These are phyloP conservation scores for Annulohypoxylon truncatum DNA, from an alignment of 2,329 filamentous ascomycete genomes.

Conservation along the genomic window DNA sequence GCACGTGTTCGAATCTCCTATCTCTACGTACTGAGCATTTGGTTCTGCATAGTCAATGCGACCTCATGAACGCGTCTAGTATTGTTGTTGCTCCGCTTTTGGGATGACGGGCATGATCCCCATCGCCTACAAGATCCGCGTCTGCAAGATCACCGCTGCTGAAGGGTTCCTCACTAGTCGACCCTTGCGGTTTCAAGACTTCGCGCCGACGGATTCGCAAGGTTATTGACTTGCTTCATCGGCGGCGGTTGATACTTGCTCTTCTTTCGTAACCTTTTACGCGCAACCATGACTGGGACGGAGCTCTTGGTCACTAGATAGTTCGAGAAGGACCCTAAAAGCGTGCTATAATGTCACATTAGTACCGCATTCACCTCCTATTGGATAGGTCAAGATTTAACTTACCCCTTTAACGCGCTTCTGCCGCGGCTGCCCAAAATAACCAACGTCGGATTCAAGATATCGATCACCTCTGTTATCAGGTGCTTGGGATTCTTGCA, in stretches of 20 bases:
- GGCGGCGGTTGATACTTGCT: conserved; percentile 80
- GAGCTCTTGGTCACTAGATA: conserved; percentile 97
- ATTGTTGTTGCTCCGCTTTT: conserved; percentile 6
- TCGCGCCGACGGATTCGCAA: conserved; percentile 74
- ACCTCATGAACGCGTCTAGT: not conserved
- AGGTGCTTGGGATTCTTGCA: conserved; percentile 98
- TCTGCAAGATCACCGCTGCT: not conserved
- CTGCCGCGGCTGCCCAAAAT: conserved; percentile 92
- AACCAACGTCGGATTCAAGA: conserved; percentile 89
- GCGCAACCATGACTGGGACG: conserved; percentile 96
- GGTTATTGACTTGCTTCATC: conserved; percentile 82
- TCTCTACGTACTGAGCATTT: not conserved
- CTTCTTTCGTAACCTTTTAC: conserved; percentile 89
- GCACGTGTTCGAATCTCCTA: conserved; percentile 1
- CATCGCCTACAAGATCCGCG: not conserved
- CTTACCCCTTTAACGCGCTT: conserved; percentile 92
- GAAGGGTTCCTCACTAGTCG: conserved; percentile 61
- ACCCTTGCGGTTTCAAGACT: conserved; percentile 79
- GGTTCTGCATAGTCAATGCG: not conserved
- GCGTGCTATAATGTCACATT: conserved; percentile 69
- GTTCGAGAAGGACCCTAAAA: conserved; percentile 96
- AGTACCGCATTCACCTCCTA: not conserved
- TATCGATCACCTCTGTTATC: conserved; percentile 97
- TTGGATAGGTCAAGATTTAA: conserved; percentile 34
- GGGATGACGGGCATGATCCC: not conserved